Base-by-base conservation (phyloP, 768 basidiomycete genomes). In the Kwoniella bestiolae region DNA sequence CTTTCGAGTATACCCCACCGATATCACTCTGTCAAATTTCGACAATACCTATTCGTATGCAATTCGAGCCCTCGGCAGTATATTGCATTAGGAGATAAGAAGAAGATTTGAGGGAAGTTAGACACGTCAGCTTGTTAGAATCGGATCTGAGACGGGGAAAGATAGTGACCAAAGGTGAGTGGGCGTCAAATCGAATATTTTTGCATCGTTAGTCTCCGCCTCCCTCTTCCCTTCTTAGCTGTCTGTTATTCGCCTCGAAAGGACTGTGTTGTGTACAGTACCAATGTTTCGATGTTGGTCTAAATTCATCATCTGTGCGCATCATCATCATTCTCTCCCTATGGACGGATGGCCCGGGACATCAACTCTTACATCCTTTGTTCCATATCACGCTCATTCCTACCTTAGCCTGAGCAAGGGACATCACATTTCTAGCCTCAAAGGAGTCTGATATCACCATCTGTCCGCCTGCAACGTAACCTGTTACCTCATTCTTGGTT, bases 121-220 rank as follows among this genome's bases (percentile, higher is more conserved):
- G n/a, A n/a, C n/a, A n/a, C n/a, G n/a, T n/a, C n/a, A n/a, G n/a
- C n/a, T n/a, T n/a, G n/a, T n/a, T n/a, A n/a, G 38, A 41, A 41
- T 18, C 12, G 18, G 18, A 41, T 41, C 12, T n/a, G 38, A 18
- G 12, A 14, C 38, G 12, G 38, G 38, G 18, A 41, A 14, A 41
- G 38, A 41, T 41, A 41, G 18, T 41, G 4, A 14, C 12, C 38
- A 16, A 29, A 51, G 29, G 50, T 51, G 50, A 51, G 50, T 51
- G 50, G 29, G 50, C 26, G 3, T 14, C 29, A 16, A 11, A 8
- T 51, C 50, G 50, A 26, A 51, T 29, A 51, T 51, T 51, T 49
- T 32, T 51, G 23, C n/a, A 16, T 25, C 12, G 21, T 28, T 51
- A 51, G 50, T 51, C 50, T 51, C 50, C 50, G 50, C 25, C 26